A percentile compares a stretch with the other conserved stretches of the same genome.
These are phyloP conservation scores for Diplodia scrobiculata DNA, from an alignment of 2,329 filamentous ascomycete genomes.

Conservation along the genomic window DNA sequence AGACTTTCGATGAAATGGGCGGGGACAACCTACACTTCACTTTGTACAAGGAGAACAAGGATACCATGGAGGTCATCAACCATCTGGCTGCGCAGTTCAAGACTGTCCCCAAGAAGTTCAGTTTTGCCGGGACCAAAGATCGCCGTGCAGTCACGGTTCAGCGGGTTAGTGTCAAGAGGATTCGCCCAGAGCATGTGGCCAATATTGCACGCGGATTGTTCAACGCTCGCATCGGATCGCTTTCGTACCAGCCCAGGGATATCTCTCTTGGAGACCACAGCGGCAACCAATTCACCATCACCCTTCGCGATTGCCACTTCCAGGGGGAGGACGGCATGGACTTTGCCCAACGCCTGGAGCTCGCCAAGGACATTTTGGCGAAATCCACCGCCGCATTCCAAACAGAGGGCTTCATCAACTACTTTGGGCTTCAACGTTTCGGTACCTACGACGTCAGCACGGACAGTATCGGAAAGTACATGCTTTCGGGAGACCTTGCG, in stretches of 20 bases:
- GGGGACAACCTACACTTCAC: constrained; percentile 88
- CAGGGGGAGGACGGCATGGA: constrained; percentile 46
- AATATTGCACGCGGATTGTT: constrained; percentile 63
- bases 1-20: constrained; percentile 64
- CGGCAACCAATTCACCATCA: constrained; percentile 93
- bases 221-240: constrained; percentile 72
- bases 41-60: constrained; percentile 94
- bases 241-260: constrained; percentile 69
- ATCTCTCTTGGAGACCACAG: constrained; percentile 80
- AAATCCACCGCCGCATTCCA: constrained; percentile 67
- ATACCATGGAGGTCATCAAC: constrained; percentile 87
- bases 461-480: constrained; percentile 78
- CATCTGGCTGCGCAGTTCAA: constrained; percentile 74
- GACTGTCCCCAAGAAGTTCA: constrained; percentile 70
- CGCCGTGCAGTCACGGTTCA: constrained; percentile 83
- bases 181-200: constrained; percentile 65
- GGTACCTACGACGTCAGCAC: constrained; percentile 86
- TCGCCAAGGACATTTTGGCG: constrained; percentile 56
- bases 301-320: constrained; percentile 80
- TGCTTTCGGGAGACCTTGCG: constrained; percentile 78
- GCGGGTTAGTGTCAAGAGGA: constrained; percentile 68
- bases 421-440: constrained; percentile 96
- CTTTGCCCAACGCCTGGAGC: constrained; percentile 46
- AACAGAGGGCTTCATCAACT: constrained; percentile 87
- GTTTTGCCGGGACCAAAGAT: constrained; percentile 90